A percentile compares a stretch with the other conserved stretches of the same genome.
Evolutionary conservation across 2,329 filamentous ascomycete species (phyloP).

Genomic region (Talaromyces sp.): DNA sequence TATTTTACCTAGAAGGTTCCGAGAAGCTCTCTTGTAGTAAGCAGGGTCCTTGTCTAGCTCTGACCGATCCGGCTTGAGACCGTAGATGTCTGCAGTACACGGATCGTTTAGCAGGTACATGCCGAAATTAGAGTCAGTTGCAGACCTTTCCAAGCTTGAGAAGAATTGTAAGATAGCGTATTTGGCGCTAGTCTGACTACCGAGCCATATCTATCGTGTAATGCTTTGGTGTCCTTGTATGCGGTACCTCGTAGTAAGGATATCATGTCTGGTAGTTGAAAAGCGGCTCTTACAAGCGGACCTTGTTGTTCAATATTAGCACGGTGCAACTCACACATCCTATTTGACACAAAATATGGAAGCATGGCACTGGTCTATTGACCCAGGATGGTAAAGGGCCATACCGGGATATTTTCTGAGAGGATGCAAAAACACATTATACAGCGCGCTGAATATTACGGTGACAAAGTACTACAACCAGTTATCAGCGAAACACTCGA

Average conservation of each 20-base stretch:
- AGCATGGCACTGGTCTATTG: too few relatives aligned
- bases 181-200: constrained; percentile 14
- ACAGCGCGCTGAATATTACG: background rate
- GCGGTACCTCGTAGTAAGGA: constrained; percentile 8
- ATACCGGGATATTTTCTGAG: constrained; percentile 13
- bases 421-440: constrained; percentile 15
- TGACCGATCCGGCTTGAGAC: constrained; percentile 12
- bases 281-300: background rate
- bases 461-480: background rate
- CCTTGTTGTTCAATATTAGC: background rate
- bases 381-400: background rate
- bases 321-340: too few relatives aligned
- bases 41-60: constrained; percentile 8
- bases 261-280: background rate
- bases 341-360: background rate
- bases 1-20: constrained; percentile 3
- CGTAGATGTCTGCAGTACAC: background rate
- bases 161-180: constrained; percentile 10
- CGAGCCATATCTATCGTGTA: constrained; percentile 11
- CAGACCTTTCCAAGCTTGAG: constrained; percentile 16
- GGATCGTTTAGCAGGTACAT: background rate
- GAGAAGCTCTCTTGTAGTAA: constrained; percentile 1
- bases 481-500: background rate
- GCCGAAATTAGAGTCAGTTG: background rate
- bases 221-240: constrained; percentile 8